Evolutionary conservation across 257 asterid genomes (phyloP).

Genomic region (Ligustrum vulgare): DNA sequence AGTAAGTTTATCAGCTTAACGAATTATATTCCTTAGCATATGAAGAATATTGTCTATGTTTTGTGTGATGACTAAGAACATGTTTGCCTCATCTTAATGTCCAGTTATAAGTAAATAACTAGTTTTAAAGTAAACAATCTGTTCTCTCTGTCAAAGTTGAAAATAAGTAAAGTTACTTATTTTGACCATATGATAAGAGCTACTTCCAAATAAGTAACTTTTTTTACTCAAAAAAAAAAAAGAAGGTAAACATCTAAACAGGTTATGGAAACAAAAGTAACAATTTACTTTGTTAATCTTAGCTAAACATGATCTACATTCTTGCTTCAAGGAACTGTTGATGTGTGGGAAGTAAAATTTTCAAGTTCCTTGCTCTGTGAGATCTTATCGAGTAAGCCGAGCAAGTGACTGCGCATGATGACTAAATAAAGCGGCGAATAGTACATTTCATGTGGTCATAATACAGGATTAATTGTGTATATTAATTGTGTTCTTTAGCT

Average conservation of each 20-base stretch:
- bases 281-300: background rate
- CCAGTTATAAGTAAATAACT: background rate
- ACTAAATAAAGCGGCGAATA: background rate
- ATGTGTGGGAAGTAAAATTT: background rate
- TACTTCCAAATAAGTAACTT: background rate
- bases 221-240: background rate
- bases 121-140: background rate
- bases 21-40: background rate
- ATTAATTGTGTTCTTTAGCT: background rate
- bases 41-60: background rate
- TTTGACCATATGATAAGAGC: background rate
- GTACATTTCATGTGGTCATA: background rate
- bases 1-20: slow-evolving; percentile 52
- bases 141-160: background rate
- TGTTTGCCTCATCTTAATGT: background rate
- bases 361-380: background rate
- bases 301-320: background rate
- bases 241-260: background rate
- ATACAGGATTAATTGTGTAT: background rate
- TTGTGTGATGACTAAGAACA: background rate
- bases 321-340: background rate
- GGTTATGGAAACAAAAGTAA: background rate
- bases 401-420: background rate
- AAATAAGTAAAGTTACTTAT: background rate
- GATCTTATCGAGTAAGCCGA: background rate